A percentile compares a stretch with the other conserved stretches of the same genome.
These are phyloP conservation scores for Ceratobasidium sp. DNA, from an alignment of 1,284 basidiomycete genomes.

Conservation along the genomic window DNA sequence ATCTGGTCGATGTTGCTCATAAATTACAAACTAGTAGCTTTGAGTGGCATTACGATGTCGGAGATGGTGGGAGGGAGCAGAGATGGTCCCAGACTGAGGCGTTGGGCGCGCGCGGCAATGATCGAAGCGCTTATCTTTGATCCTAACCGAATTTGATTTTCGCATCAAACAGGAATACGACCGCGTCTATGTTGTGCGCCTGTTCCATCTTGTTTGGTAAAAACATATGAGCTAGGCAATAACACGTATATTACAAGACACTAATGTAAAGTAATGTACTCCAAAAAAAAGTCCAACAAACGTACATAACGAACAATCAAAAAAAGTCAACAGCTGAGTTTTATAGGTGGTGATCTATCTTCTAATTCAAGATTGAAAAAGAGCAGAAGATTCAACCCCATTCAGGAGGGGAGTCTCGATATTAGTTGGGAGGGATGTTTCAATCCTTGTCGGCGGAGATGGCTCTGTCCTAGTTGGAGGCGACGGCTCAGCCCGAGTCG, in stretches of 20 bases:
- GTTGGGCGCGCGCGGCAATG: too few species aligned
- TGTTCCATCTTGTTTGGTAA: too few species aligned
- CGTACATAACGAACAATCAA: not conserved
- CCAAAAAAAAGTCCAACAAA: not conserved
- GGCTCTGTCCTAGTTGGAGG: not conserved
- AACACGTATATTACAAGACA: not conserved
- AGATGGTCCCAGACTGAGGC: too few species aligned
- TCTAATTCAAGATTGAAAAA: not conserved
- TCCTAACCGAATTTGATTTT: too few species aligned
- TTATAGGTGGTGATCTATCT: not conserved
- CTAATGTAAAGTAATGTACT: conserved; percentile 8
- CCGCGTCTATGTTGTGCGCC: too few species aligned
- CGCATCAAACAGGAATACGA: too few species aligned
- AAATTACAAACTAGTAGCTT: too few species aligned
- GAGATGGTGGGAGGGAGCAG: too few species aligned
- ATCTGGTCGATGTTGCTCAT: too few species aligned
- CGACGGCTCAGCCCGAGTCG: conserved; percentile 9
- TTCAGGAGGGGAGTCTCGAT: not conserved
- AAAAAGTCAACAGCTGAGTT: not conserved
- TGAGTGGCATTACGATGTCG: too few species aligned
- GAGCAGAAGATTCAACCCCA: not conserved
- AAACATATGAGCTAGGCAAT: not conserved
- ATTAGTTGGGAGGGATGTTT: not conserved
- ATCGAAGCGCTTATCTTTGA: too few species aligned
- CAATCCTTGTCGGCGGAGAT: not conserved